phyloP scores from a whole-genome alignment of 768 basidiomycete genomes.

The Tulasnella sp. region DNA sequence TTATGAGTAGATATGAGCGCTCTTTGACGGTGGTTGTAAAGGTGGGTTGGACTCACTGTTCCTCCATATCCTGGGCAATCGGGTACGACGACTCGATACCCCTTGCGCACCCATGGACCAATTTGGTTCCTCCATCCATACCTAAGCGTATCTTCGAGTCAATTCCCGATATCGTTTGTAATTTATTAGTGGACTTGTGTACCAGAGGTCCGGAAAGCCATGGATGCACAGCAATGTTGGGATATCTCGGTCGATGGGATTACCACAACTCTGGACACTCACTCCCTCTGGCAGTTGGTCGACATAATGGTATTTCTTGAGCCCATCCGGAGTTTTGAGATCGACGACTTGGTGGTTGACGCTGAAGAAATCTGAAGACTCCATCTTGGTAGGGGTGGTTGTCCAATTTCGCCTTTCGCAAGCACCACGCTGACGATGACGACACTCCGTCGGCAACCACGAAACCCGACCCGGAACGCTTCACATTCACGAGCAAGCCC shows the following conservation, averaged over 20 bases:
- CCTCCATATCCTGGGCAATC: conserved; percentile 48
- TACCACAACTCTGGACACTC: conserved; percentile 22
- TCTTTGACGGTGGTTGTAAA: background rate
- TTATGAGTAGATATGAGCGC: background rate
- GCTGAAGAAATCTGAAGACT: conserved; percentile 26
- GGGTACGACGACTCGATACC: conserved; percentile 48
- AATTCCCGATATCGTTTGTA: background rate
- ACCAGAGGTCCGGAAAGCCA: conserved; percentile 63
- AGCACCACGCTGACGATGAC: too few relatives aligned
- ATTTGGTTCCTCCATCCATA: conserved; percentile 71
- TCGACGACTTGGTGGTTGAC: conserved; percentile 42
- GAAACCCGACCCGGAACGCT: too few relatives aligned
- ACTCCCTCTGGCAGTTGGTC: conserved; percentile 42
- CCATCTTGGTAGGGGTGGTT: too few relatives aligned
- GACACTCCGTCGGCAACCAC: too few relatives aligned
- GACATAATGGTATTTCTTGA: conserved; percentile 52
- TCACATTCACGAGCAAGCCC: too few relatives aligned
- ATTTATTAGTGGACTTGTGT: background rate
- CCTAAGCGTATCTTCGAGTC: conserved; percentile 27
- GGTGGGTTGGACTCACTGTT: conserved; percentile 24
- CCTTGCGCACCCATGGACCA: conserved; percentile 48
- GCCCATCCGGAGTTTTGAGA: conserved; percentile 39
- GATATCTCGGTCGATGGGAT: conserved; percentile 32
- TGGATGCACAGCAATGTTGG: conserved; percentile 60
- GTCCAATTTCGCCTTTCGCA: too few relatives aligned